Conservation (phyloP, 768 basidiomycete genomes). For the Lentinus tigrinus region DNA sequence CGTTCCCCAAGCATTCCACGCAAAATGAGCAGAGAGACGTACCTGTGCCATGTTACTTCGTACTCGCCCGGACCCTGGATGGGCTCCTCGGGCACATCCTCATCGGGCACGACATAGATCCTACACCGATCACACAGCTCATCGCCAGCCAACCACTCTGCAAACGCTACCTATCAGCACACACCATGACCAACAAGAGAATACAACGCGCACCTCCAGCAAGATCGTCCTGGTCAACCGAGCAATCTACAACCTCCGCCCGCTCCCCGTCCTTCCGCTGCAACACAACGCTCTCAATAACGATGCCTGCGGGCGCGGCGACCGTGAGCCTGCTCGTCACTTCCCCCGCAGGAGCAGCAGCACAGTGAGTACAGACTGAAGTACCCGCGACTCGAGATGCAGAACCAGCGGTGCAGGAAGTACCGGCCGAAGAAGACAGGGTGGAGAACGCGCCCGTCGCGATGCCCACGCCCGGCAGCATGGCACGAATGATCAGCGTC, state of each 20-base stretch:
- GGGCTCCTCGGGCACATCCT: constrained; percentile 35
- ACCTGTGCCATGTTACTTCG: constrained; percentile 67
- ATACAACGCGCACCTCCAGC: constrained; percentile 41
- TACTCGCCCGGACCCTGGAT: constrained; percentile 58
- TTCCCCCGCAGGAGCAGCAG: not conserved
- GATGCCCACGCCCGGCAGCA: too few species aligned
- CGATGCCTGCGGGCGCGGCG: constrained; percentile 34
- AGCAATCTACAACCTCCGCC: constrained; percentile 52
- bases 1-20: too few species aligned
- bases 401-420: too few species aligned
- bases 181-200: not conserved
- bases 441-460: too few species aligned
- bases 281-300: constrained; percentile 49
- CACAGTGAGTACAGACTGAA: too few species aligned
- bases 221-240: constrained; percentile 44
- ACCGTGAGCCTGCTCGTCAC: constrained; percentile 4
- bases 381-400: too few species aligned
- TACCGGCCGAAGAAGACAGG: too few species aligned
- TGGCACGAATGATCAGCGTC: too few species aligned
- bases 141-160: constrained; percentile 68
- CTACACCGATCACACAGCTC: constrained; percentile 58
- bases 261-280: constrained; percentile 45
- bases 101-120: constrained; percentile 44
- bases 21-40: too few species aligned
- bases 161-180: not conserved